Conservation (phyloP, 441 rosid genomes). For the Euphorbia schlechtendalii region DNA sequence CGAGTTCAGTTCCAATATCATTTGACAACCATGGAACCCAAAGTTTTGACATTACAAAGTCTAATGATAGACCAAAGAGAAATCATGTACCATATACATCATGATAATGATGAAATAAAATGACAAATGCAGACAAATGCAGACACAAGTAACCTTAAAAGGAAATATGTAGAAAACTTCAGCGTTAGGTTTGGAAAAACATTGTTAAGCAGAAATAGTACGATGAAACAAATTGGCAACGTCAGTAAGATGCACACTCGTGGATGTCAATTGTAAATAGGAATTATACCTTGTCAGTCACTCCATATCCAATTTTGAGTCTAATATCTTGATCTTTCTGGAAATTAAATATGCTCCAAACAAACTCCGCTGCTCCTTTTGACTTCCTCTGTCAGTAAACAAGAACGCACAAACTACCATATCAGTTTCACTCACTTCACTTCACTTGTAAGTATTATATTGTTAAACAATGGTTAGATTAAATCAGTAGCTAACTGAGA, state of each 20-base stretch:
- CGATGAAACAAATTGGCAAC: neutral
- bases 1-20: too few relatives aligned
- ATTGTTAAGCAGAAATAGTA: neutral
- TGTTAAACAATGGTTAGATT: too few relatives aligned
- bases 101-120: neutral
- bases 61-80: neutral
- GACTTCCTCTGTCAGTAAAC: constrained; percentile 56
- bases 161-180: neutral
- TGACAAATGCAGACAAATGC: too few relatives aligned
- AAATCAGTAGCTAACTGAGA: too few relatives aligned
- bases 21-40: neutral
- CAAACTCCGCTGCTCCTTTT: constrained; percentile 72
- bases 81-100: neutral
- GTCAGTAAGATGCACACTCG: neutral
- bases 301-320: constrained; percentile 73
- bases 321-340: constrained; percentile 79
- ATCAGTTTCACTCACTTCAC: neutral
- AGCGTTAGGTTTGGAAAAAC: neutral
- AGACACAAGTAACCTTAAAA: neutral
- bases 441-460: neutral
- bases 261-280: too few relatives aligned
- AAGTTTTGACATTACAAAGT: neutral
- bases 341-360: constrained; percentile 67
- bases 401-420: neutral
- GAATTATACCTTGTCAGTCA: constrained; percentile 60